Conservation (phyloP, 345 rosid genomes). For the Populus davidiana region DNA sequence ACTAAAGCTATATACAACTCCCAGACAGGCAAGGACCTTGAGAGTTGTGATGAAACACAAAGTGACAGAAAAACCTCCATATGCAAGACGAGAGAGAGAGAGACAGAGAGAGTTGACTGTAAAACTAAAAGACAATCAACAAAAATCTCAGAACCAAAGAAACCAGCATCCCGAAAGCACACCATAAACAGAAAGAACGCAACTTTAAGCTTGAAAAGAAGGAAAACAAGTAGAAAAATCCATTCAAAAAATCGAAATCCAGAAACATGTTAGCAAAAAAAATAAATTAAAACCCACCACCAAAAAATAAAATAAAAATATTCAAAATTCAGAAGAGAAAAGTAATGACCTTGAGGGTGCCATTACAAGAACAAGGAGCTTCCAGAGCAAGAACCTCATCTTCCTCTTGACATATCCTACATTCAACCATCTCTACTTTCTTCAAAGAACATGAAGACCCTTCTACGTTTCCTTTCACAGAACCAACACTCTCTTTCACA, state of each 20-base stretch:
- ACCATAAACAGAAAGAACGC: background rate
- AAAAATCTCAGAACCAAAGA: background rate
- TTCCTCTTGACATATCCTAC: constrained; percentile 72
- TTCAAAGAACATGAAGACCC: constrained; percentile 32
- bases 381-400: constrained; percentile 46
- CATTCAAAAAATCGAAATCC: background rate
- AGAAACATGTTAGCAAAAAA: background rate
- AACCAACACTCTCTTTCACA: constrained; percentile 8
- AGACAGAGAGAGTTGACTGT: background rate
- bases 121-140: background rate
- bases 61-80: background rate
- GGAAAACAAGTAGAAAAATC: background rate
- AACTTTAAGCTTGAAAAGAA: background rate
- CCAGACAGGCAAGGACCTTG: background rate
- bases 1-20: background rate
- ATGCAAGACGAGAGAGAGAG: background rate
- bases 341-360: constrained; percentile 57
- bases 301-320: background rate
- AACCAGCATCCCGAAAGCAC: constrained; percentile 8
- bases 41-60: background rate
- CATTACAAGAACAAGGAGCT: constrained; percentile 65
- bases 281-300: background rate
- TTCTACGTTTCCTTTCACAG: constrained; percentile 11
- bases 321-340: background rate
- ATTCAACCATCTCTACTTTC: constrained; percentile 39